Evolutionary conservation across 768 basidiomycete genomes (phyloP), one percentile per base, ranked within the genome.

Genomic region (Lentinula boryana): DNA sequence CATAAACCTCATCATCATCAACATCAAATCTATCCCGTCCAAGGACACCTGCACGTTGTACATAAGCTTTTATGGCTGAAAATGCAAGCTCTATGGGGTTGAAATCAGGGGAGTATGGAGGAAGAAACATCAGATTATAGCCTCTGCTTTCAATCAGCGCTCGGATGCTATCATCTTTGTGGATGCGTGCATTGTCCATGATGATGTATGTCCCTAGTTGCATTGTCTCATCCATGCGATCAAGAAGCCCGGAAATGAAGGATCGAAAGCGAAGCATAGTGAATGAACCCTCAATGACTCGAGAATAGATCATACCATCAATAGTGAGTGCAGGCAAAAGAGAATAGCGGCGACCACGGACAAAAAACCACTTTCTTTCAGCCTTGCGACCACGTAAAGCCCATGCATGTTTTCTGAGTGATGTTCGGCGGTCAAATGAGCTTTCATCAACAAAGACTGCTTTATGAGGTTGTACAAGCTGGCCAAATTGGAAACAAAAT

Each of bases 151-250:
- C 67, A 60, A 74, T 65, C 33, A 72, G 56, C 18, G 69, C 68
- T 3, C 51, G 46, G 4, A 78, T 55, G 0, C 63, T 63, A 0
- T 58, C 41, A 12, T 63, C 62, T 38, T 76, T 67, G 59, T 78
- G 74, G 18, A 76, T 74, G 1, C 52, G 33, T 13, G 70, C 70
- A 63, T 75, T 76, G 60, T 76, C 75, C 69, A 76, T 73, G 1
- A 77, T 65, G 32, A 77, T 55, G 1, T 75, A 71, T 1, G 70
- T 71, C 5, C 71, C 69, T 0, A 62, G 63, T 0, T 43, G 60
- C 1, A 71, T 73, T 21, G 49, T 74, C 2, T 65, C 69, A 21
- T 73, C 62, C 75, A 76, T 76, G 0, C 60, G 31, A 21, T 65
- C 61, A 1, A 76, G 65, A 0, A 75, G 58, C 0, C 61, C 58